A percentile compares a stretch with the other conserved stretches of the same genome.
Evolutionary conservation across 208 protist genomes (phyloP).

Genomic region (Porcisia deanei): DNA sequence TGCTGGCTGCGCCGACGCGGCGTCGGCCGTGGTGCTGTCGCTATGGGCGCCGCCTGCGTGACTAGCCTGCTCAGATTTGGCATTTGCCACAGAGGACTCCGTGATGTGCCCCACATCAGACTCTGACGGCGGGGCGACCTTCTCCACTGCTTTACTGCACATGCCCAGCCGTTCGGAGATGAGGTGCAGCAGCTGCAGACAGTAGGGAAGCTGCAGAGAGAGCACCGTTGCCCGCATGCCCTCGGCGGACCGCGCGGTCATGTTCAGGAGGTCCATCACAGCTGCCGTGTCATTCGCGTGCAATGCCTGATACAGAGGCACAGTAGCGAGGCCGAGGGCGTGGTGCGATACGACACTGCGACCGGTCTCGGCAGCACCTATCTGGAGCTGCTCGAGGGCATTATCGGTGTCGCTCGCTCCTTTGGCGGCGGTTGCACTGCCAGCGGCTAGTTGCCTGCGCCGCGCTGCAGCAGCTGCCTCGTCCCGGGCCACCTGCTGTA

Average conservation of each 20-base stretch:
- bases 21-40: neutral
- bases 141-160: slow-evolving; percentile 31
- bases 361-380: neutral
- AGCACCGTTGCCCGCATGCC: slow-evolving; percentile 70
- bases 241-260: slow-evolving; percentile 48
- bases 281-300: slow-evolving; percentile 75
- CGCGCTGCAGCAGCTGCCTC: slow-evolving; percentile 20
- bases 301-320: slow-evolving; percentile 85
- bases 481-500: slow-evolving; percentile 48
- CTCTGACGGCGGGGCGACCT: neutral
- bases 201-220: slow-evolving; percentile 75
- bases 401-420: slow-evolving; percentile 2
- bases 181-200: slow-evolving; percentile 73
- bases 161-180: slow-evolving; percentile 63
- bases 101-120: neutral
- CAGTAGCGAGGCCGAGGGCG: slow-evolving; percentile 74
- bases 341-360: slow-evolving; percentile 34
- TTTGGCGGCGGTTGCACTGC: slow-evolving; percentile 4
- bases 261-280: slow-evolving; percentile 82
- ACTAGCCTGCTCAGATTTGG: too few relatives aligned
- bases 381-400: neutral
- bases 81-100: neutral
- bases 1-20: neutral
- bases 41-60: neutral
- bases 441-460: slow-evolving; percentile 18